Conservation (phyloP, 768 basidiomycete genomes). For the Russula virescens region DNA sequence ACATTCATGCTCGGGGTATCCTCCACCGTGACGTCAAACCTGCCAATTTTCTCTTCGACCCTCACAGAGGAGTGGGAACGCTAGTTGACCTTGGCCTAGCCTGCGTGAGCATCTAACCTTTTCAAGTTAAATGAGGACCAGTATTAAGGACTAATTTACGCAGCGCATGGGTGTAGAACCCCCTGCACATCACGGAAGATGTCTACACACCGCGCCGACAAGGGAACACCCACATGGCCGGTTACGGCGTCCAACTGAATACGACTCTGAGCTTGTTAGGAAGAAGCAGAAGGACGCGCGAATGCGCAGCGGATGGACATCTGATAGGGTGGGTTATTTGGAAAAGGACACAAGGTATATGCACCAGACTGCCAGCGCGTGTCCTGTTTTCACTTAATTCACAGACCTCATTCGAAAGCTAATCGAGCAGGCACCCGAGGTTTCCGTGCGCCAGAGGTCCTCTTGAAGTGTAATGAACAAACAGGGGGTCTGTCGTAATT, state of each 20-base stretch:
- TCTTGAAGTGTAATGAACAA: conserved; percentile 92
- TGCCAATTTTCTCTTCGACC: conserved; percentile 94
- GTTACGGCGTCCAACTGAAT: conserved; percentile 38
- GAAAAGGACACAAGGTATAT: conserved; percentile 66
- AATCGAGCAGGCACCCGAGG: conserved; percentile 96
- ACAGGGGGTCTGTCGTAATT: conserved; percentile 61
- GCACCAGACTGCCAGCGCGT: background rate
- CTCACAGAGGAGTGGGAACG: conserved; percentile 73
- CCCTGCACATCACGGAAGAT: conserved; percentile 45
- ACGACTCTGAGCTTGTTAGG: conserved; percentile 47
- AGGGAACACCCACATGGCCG: conserved; percentile 64
- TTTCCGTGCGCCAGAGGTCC: conserved; percentile 93
- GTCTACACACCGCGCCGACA: conserved; percentile 72
- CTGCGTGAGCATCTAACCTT: conserved; percentile 53
- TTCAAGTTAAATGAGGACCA: background rate
- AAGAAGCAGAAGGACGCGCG: conserved; percentile 57
- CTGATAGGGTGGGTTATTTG: conserved; percentile 74
- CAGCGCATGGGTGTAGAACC: conserved; percentile 47
- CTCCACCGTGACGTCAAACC: conserved; percentile 98
- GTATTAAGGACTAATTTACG: background rate
- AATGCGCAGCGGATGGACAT: conserved; percentile 42
- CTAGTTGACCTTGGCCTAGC: conserved; percentile 96
- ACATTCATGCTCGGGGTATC: conserved; percentile 79
- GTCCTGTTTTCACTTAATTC: conserved; percentile 4
- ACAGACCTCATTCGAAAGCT: conserved; percentile 78